Evolutionary conservation across 495 filamentous ascomycete genomes (phyloP), one percentile per base, ranked within the genome.

Genomic region (Tuber umbilicatum): DNA sequence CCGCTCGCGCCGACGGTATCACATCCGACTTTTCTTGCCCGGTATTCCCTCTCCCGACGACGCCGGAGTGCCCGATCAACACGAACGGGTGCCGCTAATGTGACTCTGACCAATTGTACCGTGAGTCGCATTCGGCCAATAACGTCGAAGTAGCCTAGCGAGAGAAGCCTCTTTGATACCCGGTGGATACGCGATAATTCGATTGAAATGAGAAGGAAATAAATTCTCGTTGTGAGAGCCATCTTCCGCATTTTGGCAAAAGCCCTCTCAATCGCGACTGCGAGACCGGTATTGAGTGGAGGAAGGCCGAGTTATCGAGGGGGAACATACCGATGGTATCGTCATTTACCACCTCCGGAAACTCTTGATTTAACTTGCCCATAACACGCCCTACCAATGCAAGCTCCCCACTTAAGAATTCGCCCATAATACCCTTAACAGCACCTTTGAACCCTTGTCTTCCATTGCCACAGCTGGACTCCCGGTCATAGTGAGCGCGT

Each of bases 1-100:
- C 19, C 16, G 19, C 45, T 23, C 0, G 5, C 91, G 10, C 91
- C 95, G 60, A 87, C 91, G 71, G 93, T 84, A 50, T 84, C 81
- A 73, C 83, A 78, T 5, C 84, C 84, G 3, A 83, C 84, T 38
- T 77, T 80, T 71, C 82, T 84, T 27, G 83, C 84, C 47, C 75
- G 80, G 82, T 83, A 84, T 70, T 83, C 82, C 31, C 83, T 80
- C 70, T 85, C 84, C 77, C 84, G 81, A 69, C 80, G 78, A 55
- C 79, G 75, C 70, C 83, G 84, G 69, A 85, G 70, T 2, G 84
- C 84, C 21, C 84, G 82, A 75, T 85, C 84, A 35, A 85, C 84
- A 41, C 84, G 76, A 75, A 85, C 84, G 5, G 84, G 84, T 2
- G 85, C 83, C 1, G 84, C 84, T 17, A 85, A 74, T 19, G 84